Base-by-base conservation (phyloP, 371 early-diverging fungal genomes). In the Funneliformis caledonium region DNA sequence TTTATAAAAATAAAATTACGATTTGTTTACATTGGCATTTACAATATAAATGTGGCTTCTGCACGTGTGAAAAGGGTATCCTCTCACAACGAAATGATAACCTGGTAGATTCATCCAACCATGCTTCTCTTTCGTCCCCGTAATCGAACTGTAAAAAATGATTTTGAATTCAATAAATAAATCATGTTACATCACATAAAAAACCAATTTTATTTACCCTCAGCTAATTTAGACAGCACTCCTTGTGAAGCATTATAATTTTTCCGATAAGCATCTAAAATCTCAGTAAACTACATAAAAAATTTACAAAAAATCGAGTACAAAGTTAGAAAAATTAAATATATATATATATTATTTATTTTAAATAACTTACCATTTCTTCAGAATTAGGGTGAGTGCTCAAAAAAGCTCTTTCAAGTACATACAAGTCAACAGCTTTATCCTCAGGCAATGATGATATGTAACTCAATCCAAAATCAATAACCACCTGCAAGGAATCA, bases 401-500 rank as follows among this genome's bases (percentile, higher is more conserved):
- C 7, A 88, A 81, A 82, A 99, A 92, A 1, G 99, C 96, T 50
- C 97, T 92, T 86, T 99, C 99, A 48, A 99, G 93, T 6, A 99
- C 98, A 87, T 99, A 99, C 47, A 99, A 88, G 89, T 99, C 99
- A 1, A 99, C 99, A 22, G 98, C 99, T 87, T 98, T 99, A 87
- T 99, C 99, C 85, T 99, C 99, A n/a, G 87, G 85, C 83, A 97
- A 88, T 4, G 83, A 83, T 12, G 97, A 96, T 37, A 92, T 88
- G 83, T 91, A 96, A 81, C 97, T 95, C 72, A 99, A 85, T 1
- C 99, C 99, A 90, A 99, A 99, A 89, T 99, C 99, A 80, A 99
- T 99, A 69, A 98, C 82, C 31, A 90, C 92, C 85, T 89, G 62
- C 14, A 68, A n/a, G 45, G 11, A 65, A 47, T 72, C 5, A n/a